These are phyloP conservation scores for Trametes cingulata DNA, from an alignment of 768 basidiomycete genomes.

Conservation along the genomic window DNA sequence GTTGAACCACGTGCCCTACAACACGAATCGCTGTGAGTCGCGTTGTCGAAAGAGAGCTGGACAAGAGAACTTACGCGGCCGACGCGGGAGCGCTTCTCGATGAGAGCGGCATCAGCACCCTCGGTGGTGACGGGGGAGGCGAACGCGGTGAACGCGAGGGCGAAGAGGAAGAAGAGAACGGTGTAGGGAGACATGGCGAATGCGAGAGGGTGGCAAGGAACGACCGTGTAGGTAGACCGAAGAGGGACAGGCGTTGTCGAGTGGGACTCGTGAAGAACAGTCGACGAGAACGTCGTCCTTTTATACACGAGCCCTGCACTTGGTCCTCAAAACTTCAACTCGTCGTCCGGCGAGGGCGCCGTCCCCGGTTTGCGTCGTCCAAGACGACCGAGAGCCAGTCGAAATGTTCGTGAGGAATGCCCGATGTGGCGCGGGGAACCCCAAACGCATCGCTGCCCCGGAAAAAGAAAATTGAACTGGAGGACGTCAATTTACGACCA, in stretches of 20 bases:
- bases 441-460: neutral
- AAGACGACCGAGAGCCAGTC: neutral
- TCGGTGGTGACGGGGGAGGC: conserved; percentile 48
- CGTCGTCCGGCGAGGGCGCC: neutral
- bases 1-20: conserved; percentile 68
- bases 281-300: neutral
- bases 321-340: neutral
- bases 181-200: conserved; percentile 40
- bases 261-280: neutral
- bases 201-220: neutral
- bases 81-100: conserved; percentile 51
- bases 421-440: neutral
- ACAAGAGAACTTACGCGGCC: conserved; percentile 51
- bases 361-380: neutral
- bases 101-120: conserved; percentile 31
- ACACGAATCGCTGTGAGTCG: neutral
- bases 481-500: neutral
- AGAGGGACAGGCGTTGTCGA: conserved; percentile 16
- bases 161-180: conserved; percentile 36
- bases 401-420: neutral
- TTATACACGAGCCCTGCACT: neutral
- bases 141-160: conserved; percentile 42
- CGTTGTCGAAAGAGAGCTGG: neutral
- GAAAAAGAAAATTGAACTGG: neutral
- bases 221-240: conserved; percentile 21